Percentiles rank a stretch among this genome's conserved stretches.
Conservation (phyloP, 306 rosid species). For the Hippophae rhamnoides region DNA sequence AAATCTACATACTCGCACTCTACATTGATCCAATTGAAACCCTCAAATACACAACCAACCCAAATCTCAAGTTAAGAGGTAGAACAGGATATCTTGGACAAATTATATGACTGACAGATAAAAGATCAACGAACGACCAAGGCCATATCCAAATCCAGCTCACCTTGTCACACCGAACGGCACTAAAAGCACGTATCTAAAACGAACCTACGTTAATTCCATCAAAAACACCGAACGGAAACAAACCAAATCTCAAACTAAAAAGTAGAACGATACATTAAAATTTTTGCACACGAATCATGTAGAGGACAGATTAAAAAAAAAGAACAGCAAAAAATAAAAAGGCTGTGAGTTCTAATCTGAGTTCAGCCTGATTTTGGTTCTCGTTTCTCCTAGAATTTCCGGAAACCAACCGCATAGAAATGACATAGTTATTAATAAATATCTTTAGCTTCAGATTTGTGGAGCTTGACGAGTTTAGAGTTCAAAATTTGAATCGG, state of each 20-base stretch:
- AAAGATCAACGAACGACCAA: too few relatives aligned
- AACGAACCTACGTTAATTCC: slow-evolving; percentile 4
- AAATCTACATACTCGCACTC: background rate
- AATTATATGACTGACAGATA: too few relatives aligned
- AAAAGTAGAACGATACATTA: background rate
- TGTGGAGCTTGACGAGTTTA: slow-evolving; percentile 4
- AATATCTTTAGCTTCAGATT: slow-evolving; percentile 20
- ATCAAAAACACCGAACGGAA: slow-evolving; percentile 19
- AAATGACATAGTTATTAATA: background rate
- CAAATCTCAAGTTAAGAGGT: slow-evolving; percentile 32
- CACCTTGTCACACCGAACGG: too few relatives aligned
- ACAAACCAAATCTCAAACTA: slow-evolving; percentile 34
- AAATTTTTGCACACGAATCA: background rate
- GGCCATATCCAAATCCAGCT: too few relatives aligned
- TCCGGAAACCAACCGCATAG: background rate
- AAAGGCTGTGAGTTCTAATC: too few relatives aligned
- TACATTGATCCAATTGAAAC: slow-evolving; percentile 10
- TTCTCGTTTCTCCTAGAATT: background rate
- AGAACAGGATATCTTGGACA: background rate
- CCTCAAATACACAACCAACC: slow-evolving; percentile 21
- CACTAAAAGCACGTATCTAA: too few relatives aligned
- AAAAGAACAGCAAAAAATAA: background rate
- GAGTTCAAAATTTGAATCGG: slow-evolving; percentile 18
- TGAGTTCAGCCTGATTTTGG: background rate
- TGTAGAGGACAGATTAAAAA: background rate